Evolutionary conservation across 2,329 filamentous ascomycete species (phyloP).

Genomic region (Penicillium sp.): DNA sequence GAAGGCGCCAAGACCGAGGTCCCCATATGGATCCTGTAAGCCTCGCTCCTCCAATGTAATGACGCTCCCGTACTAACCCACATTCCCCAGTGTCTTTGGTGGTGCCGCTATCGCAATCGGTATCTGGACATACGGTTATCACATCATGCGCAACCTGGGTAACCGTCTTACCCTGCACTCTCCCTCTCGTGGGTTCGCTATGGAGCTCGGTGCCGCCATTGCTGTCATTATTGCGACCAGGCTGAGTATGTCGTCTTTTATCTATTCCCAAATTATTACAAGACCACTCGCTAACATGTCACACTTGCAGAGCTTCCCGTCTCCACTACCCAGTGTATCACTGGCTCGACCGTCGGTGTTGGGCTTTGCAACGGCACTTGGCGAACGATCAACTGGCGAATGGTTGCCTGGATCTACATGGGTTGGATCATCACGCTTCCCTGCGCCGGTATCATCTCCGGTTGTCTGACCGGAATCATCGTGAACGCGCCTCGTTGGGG

Average conservation of each 20-base stretch:
- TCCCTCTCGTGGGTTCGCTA: constrained; percentile 32
- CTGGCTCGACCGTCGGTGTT: constrained; percentile 37
- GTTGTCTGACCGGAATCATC: neutral
- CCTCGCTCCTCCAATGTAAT: too few species aligned
- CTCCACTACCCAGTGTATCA: constrained; percentile 41
- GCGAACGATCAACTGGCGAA: constrained; percentile 47
- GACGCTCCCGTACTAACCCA: neutral
- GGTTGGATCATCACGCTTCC: constrained; percentile 49
- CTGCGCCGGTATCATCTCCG: constrained; percentile 38
- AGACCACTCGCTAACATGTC: neutral
- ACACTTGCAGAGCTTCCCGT: constrained; percentile 23
- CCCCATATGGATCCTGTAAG: constrained; percentile 14
- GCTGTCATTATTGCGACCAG: constrained; percentile 38
- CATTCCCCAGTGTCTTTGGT: constrained; percentile 42
- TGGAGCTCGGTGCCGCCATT: constrained; percentile 44
- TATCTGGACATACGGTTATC: constrained; percentile 44
- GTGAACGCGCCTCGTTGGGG: neutral
- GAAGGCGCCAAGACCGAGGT: constrained; percentile 35
- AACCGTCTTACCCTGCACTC: constrained; percentile 45
- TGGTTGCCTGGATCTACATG: constrained; percentile 44
- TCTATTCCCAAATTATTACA: neutral
- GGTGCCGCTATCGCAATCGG: constrained; percentile 42
- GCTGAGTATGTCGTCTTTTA: constrained; percentile 23
- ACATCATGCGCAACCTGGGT: constrained; percentile 42
- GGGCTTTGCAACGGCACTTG: constrained; percentile 37